Conservation (phyloP, 2,329 filamentous ascomycete genomes). For the Aspergillus ochraceoroseus region DNA sequence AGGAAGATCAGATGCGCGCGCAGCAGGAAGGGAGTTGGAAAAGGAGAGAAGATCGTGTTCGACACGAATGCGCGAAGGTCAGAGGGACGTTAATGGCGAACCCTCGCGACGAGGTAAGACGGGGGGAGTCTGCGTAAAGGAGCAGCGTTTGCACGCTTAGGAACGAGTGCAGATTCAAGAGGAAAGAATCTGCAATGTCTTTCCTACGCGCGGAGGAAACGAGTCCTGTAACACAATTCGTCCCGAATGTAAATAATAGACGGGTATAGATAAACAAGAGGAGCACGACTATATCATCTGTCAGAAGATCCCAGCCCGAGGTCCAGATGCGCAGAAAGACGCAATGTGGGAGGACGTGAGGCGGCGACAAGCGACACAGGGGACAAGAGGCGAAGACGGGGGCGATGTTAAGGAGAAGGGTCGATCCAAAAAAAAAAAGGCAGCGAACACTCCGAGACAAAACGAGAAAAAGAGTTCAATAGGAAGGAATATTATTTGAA, state of each 20-base stretch:
- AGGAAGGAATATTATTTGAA: conserved; percentile 9
- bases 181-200: conserved; percentile 15
- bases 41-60: conserved; percentile 8
- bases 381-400: conserved; percentile 18
- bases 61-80: conserved; percentile 13
- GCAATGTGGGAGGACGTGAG: conserved; percentile 14
- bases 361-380: conserved; percentile 21
- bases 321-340: conserved; percentile 22
- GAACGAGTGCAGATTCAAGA: conserved; percentile 15
- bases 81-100: not conserved
- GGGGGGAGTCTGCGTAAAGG: conserved; percentile 7
- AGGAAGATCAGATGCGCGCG: conserved; percentile 28
- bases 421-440: conserved; percentile 9
- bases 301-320: conserved; percentile 13
- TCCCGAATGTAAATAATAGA: not conserved
- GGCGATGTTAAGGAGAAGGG: conserved; percentile 20
- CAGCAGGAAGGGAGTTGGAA: conserved; percentile 17
- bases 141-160: conserved; percentile 16
- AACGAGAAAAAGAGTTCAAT: conserved; percentile 12
- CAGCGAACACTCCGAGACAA: conserved; percentile 6
- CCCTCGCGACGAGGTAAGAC: not conserved
- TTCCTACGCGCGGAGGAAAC: conserved; percentile 8
- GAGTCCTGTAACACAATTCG: conserved; percentile 3
- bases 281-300: conserved; percentile 14
- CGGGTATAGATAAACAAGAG: conserved; percentile 8